phyloP scores from a whole-genome alignment of 805 yeast species.

The Wickerhamomyces mucosus region DNA sequence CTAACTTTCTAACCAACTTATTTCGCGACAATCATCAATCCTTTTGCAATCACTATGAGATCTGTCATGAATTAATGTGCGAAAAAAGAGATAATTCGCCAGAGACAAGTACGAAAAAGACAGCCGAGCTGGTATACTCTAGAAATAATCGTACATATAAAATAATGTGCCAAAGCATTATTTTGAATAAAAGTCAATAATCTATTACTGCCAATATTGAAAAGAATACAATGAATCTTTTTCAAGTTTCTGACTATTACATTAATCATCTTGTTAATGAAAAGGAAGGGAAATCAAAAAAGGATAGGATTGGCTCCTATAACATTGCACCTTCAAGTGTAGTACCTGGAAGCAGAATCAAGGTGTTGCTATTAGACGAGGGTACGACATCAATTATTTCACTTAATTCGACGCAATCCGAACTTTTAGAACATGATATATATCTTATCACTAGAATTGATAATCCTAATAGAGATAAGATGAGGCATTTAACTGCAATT shows the following conservation, averaged over 20 bases:
- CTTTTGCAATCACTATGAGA: too few species aligned
- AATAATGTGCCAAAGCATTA: too few species aligned
- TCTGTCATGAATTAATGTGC: too few species aligned
- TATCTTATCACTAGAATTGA: slow-evolving; percentile 69
- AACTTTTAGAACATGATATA: slow-evolving; percentile 72
- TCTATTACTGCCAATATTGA: too few species aligned
- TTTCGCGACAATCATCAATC: too few species aligned
- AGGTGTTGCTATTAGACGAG: slow-evolving; percentile 70
- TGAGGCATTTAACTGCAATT: slow-evolving; percentile 76
- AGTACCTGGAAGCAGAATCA: slow-evolving; percentile 34
- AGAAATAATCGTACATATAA: too few species aligned
- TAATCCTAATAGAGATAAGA: slow-evolving; percentile 48
- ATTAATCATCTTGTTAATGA: slow-evolving; percentile 28
- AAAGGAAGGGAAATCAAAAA: slow-evolving; percentile 1
- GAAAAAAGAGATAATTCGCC: too few species aligned
- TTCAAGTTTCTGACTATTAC: slow-evolving; percentile 35
- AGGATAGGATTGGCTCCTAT: not conserved
- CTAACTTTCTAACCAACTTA: too few species aligned
- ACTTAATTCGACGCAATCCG: slow-evolving; percentile 84
- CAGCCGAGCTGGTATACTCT: too few species aligned
- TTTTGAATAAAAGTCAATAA: too few species aligned
- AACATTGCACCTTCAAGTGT: slow-evolving; percentile 8
- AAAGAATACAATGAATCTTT: slow-evolving; percentile 33
- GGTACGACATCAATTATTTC: slow-evolving; percentile 78
- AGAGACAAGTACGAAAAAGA: too few species aligned